Base-by-base conservation (phyloP, 1,284 basidiomycete species). In the Neonothopanus nambi region DNA sequence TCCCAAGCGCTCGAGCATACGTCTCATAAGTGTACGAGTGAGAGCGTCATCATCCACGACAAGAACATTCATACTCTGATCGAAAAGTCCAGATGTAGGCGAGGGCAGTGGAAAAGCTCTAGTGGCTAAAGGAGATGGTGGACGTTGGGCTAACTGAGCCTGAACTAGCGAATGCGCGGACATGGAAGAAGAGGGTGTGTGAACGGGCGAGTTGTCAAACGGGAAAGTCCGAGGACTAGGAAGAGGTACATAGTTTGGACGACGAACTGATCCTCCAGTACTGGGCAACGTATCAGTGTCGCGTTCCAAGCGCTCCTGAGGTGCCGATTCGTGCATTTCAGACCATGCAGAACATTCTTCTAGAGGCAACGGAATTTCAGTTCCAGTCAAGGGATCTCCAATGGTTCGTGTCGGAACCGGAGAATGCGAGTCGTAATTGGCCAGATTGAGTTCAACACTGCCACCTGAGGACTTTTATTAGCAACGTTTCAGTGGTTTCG, bases 1-100 rank as follows among this genome's bases (percentile, higher is more conserved):
- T 1, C 93, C 92, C 3, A 95, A 71, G 15, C 91, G 79, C 18
- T 82, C 81, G 51, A 95, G 75, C 72, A 93, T 84, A 36, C 92
- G 79, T 45, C 79, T 81, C 93, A 95, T 95, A 56, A 95, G 75
- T 57, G 79, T 85, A 44, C 92, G 81, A 37, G 93, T 95, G 52
- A 95, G 70, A 23, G 78, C 76, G 67, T 91, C 89, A 60, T 91
- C 88, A 61, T 91, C 89, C 0, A 91, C 89, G 2, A 92, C 87
- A 33, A 91, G 73, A 17, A 53, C 51, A 21, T 47, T 39, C 26
- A 53, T 37, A 1, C 30, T 35, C 5, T 38, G 36, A 30, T 21
- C 42, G 15, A 45, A 41, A 26, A 44, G 40, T 5, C 33, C 35
- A 17, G 9, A 24, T 6, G 50, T 43, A 13, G 51, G 28, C 20